Evolutionary conservation across 768 basidiomycete genomes (phyloP).

Genomic region (Termitomyces heimii): DNA sequence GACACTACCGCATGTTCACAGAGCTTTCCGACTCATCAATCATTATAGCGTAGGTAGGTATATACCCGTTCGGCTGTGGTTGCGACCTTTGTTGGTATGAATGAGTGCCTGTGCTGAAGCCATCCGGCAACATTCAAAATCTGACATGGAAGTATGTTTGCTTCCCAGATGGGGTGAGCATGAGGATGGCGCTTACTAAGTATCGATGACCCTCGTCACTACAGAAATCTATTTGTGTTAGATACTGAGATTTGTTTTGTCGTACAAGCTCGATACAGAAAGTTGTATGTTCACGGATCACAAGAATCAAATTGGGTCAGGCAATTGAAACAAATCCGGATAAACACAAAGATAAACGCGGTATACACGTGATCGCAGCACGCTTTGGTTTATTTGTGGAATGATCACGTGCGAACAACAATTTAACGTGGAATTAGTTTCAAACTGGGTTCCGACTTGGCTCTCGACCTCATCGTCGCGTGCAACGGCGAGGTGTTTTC

Average conservation of each 20-base stretch:
- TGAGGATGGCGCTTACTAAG: neutral
- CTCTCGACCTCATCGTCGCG: slow-evolving; percentile 13
- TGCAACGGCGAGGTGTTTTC: slow-evolving; percentile 4
- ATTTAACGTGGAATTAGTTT: slow-evolving; percentile 17
- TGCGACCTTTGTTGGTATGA: neutral
- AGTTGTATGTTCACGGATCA: neutral
- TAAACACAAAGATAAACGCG: neutral
- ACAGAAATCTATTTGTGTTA: neutral
- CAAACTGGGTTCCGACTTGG: slow-evolving; percentile 8
- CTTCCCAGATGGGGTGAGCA: neutral
- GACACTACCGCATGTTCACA: neutral
- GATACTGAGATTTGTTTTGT: neutral
- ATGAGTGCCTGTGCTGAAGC: neutral
- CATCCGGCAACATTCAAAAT: neutral
- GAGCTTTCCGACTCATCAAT: too few relatives aligned
- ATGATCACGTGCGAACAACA: slow-evolving; percentile 7
- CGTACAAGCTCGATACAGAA: neutral
- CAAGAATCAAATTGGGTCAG: neutral
- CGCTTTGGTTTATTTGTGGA: slow-evolving; percentile 9
- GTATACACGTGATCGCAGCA: slow-evolving; percentile 5
- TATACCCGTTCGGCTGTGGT: neutral
- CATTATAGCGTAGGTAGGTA: neutral
- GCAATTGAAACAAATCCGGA: neutral
- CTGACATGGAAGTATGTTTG: neutral
- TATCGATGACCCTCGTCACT: neutral